Conservation (phyloP, 2,329 filamentous ascomycete species). For the Tolypocladium tropicale region DNA sequence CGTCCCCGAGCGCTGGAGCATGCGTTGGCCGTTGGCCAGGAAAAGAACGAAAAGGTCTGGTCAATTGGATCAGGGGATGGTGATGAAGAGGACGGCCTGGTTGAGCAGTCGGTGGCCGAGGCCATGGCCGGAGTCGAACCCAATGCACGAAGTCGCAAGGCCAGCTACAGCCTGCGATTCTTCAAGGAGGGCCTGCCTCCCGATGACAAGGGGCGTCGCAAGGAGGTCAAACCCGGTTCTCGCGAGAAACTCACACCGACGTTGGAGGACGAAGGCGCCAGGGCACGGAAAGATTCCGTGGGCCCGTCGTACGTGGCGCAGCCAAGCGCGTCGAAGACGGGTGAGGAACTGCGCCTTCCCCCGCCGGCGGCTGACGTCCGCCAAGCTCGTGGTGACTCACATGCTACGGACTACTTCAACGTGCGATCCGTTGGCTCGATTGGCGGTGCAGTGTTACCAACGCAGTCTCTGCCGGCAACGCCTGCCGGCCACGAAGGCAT, state of each 20-base stretch:
- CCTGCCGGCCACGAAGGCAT: constrained; percentile 10
- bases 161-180: constrained; percentile 56
- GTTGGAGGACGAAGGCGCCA: constrained; percentile 18
- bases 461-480: constrained; percentile 8
- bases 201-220: constrained; percentile 45
- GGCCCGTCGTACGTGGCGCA: not conserved
- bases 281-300: not conserved
- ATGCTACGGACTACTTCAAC: constrained; percentile 9
- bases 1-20: constrained; percentile 30
- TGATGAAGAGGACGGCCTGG: constrained; percentile 42
- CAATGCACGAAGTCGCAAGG: constrained; percentile 55
- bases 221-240: constrained; percentile 27
- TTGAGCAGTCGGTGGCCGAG: constrained; percentile 55
- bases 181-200: constrained; percentile 55
- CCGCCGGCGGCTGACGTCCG: not conserved
- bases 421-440: constrained; percentile 3
- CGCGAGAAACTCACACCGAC: constrained; percentile 32
- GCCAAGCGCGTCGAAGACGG: not conserved
- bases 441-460: constrained; percentile 2
- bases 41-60: constrained; percentile 56
- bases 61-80: constrained; percentile 47
- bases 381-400: not conserved
- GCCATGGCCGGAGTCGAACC: constrained; percentile 51
- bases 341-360: not conserved
- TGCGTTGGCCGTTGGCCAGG: constrained; percentile 32